These are phyloP conservation scores for Acmispon strigosus DNA, from an alignment of 306 rosid species.

Conservation along the genomic window DNA sequence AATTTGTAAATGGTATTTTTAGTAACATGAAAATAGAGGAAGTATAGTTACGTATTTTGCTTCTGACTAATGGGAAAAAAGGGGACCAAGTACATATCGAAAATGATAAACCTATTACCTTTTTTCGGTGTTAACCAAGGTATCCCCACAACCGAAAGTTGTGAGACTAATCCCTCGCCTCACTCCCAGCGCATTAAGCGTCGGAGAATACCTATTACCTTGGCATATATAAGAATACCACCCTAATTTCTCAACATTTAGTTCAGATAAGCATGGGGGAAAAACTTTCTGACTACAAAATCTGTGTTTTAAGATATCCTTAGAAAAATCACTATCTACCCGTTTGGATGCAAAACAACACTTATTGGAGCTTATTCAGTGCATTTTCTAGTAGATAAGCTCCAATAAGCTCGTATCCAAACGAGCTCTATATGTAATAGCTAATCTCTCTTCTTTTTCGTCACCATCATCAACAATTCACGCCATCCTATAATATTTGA, in stretches of 20 bases:
- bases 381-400: too few species aligned
- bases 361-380: too few species aligned
- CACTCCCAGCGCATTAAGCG: too few species aligned
- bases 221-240: constrained; percentile 19
- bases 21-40: background rate
- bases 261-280: constrained; percentile 44
- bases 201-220: constrained; percentile 31
- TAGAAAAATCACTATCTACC: constrained; percentile 23
- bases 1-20: background rate
- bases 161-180: too few species aligned
- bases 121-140: too few species aligned
- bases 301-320: constrained; percentile 35
- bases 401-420: too few species aligned
- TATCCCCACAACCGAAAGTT: too few species aligned
- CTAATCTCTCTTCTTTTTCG: constrained; percentile 29
- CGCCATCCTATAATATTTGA: constrained; percentile 34
- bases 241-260: constrained; percentile 40
- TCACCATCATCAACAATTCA: constrained; percentile 36
- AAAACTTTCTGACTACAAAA: constrained; percentile 58
- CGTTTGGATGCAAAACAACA: too few species aligned
- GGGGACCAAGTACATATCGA: constrained; percentile 5
- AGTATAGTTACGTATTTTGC: background rate
- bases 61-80: background rate
- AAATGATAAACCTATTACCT: constrained; percentile 24
- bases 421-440: constrained; percentile 6